These are phyloP conservation scores for Pythium dissimile DNA, from an alignment of 352 stramenopile species.

Conservation along the genomic window DNA sequence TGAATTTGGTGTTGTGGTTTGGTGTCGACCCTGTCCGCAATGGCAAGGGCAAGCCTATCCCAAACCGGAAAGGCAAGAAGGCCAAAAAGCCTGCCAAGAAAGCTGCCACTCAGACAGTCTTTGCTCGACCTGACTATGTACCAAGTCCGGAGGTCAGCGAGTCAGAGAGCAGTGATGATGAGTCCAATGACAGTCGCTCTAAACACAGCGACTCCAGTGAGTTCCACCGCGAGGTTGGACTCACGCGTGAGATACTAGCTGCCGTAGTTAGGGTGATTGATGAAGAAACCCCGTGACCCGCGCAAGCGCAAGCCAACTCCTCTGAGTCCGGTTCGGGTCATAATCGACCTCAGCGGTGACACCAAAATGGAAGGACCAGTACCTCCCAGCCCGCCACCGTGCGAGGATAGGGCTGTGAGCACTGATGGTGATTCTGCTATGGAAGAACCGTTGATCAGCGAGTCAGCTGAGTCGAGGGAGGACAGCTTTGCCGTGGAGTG, in stretches of 20 bases:
- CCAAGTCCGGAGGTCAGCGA: neutral
- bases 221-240: neutral
- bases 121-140: neutral
- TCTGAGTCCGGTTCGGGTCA: neutral
- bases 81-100: neutral
- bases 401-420: neutral
- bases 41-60: neutral
- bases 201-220: slow-evolving; percentile 3
- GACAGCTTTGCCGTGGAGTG: neutral
- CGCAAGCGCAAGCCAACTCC: neutral
- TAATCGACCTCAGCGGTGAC: neutral
- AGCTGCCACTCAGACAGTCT: neutral
- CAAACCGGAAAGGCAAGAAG: too few species aligned
- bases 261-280: neutral
- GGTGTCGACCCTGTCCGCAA: neutral
- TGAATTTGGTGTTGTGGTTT: too few species aligned
- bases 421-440: neutral
- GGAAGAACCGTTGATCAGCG: neutral
- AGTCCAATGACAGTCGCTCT: neutral
- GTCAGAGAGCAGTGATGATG: neutral
- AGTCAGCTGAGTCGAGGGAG: neutral
- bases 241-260: neutral
- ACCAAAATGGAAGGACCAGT: neutral
- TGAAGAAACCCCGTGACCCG: neutral
- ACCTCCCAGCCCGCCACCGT: neutral